Evolutionary conservation across 2,329 filamentous ascomycete species (phyloP).

Genomic region (Onygenales sp.): DNA sequence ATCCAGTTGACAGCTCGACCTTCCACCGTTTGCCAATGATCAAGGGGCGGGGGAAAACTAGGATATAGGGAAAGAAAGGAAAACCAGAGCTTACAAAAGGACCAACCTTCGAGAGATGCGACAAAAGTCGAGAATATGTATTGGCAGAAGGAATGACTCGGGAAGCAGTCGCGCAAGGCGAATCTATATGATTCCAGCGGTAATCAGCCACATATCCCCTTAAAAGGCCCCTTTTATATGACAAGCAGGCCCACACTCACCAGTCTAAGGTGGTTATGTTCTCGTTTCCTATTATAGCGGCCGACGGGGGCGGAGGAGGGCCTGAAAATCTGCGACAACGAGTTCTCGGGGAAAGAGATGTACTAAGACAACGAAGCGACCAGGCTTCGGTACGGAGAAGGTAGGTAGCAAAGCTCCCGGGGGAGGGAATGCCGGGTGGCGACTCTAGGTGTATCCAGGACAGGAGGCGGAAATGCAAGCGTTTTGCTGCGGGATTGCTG

Average conservation of each 20-base stretch:
- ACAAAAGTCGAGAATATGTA: not conserved
- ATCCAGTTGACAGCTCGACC: no score
- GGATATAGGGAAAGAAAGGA: not conserved
- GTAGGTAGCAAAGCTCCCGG: not conserved
- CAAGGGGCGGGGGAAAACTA: no score
- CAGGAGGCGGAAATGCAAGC: not conserved
- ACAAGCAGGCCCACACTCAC: not conserved
- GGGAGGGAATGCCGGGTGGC: not conserved
- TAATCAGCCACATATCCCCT: not conserved
- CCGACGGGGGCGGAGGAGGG: not conserved
- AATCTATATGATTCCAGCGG: not conserved
- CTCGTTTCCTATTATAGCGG: not conserved
- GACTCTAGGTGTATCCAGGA: not conserved
- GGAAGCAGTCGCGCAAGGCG: not conserved
- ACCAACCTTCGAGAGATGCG: not conserved
- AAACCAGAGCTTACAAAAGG: not conserved
- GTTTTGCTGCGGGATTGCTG: not conserved
- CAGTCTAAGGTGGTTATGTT: not conserved
- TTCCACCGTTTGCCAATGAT: no score
- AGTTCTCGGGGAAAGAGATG: not conserved
- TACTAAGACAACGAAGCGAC: slow-evolving; percentile 16
- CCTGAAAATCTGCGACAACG: not conserved
- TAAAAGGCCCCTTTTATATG: not conserved
- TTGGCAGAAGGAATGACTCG: not conserved
- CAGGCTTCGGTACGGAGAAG: slow-evolving; percentile 18